Percentiles rank a stretch among this genome's conserved stretches.
These are phyloP conservation scores for Drosera capensis DNA, from an alignment of 148 eudicot species.

Conservation along the genomic window DNA sequence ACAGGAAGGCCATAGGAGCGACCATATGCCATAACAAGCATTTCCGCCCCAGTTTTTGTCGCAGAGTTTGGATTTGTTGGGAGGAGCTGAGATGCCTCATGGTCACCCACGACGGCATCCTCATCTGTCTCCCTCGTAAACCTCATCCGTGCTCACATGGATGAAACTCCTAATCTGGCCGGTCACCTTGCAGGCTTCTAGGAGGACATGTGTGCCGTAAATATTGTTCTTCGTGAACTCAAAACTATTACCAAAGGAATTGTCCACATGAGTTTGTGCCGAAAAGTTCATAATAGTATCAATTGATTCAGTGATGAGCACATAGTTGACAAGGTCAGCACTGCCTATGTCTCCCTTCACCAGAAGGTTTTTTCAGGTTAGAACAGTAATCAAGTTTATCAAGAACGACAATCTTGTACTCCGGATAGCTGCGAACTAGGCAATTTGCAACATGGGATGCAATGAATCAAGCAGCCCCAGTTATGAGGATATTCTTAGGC, in stretches of 20 bases:
- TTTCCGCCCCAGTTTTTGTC: conserved; percentile 56
- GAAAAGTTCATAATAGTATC: conserved; percentile 68
- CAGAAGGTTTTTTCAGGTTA: conserved; percentile 53
- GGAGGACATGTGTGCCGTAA: conserved; percentile 47
- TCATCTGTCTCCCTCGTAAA: conserved; percentile 57
- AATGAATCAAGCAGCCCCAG: conserved; percentile 60
- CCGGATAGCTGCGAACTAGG: conserved; percentile 36
- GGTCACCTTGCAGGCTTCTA: conserved; percentile 56
- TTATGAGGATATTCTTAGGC: conserved; percentile 49
- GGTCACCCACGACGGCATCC: conserved; percentile 65
- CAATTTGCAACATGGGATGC: conserved; percentile 58
- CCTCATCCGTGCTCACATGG: conserved; percentile 61
- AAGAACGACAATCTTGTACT: conserved; percentile 55
- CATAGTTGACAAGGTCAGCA: conserved; percentile 53
- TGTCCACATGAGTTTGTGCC: conserved; percentile 54
- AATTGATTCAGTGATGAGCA: conserved; percentile 45
- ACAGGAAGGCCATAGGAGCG: conserved; percentile 55
- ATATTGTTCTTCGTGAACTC: conserved; percentile 59
- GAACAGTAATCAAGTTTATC: conserved; percentile 70
- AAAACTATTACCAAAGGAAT: conserved; percentile 54
- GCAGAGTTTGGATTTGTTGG: conserved; percentile 54
- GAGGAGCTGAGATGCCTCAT: conserved; percentile 57
- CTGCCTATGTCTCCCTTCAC: conserved; percentile 62
- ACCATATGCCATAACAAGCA: conserved; percentile 65
- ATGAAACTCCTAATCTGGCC: conserved; percentile 53